Evolutionary conservation across 2,329 filamentous ascomycete species (phyloP), one percentile per base, ranked within the genome.

Genomic region (Mariannaea elegans): DNA sequence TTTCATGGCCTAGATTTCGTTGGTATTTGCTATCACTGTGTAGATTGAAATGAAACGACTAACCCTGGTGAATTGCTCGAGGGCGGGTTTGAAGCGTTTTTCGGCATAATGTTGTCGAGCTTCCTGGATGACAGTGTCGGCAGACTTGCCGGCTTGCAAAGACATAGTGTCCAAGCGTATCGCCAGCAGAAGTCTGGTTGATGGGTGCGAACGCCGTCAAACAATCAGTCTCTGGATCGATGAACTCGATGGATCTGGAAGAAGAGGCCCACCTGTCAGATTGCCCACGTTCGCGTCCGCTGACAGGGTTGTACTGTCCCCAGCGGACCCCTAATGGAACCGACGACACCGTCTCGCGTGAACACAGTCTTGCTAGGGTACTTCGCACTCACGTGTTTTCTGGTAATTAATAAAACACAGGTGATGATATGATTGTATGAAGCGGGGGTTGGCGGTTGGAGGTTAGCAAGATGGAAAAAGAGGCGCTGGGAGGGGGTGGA

Each of bases 31-130:
- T 10, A 50, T 10, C 29, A 21, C 14, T 16, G 4, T 7, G 21
- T 6, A 12, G 16, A 1, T 23, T 24, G 13, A 12, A 9, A 34
- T 29, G 31, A 32, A 23, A 2, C 7, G 21, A 44, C 69, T 44
- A 66, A 77, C 75, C 47, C 68, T 68, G 12, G 77, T 79, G 59
- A 79, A 78, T 29, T 73, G 68, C 59, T 73, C 73, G 10, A 79
- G 68, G 2, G 77, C 77, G 16, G 66, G 65, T 49, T 72, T 75
- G 65, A 75, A 78, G 29, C 71, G 72, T 53, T 73, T 72, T 8
- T 65, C 68, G 3, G 63, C 69, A 59, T 78, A 79, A 42, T 70
- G 65, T 23, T 65, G 69, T 24, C 76, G 74, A 14, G 75, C 76
- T 55, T 73, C 69, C 18, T 68, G 60, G 41, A 78, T 73, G 19